These are phyloP conservation scores for Clitopilus hobsonii DNA, from an alignment of 768 basidiomycete genomes.

Conservation along the genomic window DNA sequence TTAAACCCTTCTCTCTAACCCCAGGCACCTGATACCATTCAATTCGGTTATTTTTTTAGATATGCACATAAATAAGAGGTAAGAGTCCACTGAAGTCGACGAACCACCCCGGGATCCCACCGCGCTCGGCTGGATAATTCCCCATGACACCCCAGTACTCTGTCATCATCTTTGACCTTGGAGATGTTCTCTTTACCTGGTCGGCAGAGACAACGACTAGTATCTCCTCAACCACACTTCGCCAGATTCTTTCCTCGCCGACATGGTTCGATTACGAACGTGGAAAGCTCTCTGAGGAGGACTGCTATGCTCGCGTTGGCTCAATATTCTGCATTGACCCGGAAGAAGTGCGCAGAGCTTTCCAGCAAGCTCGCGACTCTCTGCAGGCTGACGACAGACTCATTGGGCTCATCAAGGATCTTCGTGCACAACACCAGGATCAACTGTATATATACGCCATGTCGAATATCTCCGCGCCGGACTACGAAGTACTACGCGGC, in stretches of 20 bases:
- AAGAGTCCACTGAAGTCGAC: too few relatives aligned
- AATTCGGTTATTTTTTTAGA: not conserved
- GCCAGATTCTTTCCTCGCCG: conserved; percentile 35
- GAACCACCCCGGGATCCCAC: too few relatives aligned
- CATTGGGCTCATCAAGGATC: conserved; percentile 39
- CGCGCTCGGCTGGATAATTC: too few relatives aligned
- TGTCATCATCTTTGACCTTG: conserved; percentile 48
- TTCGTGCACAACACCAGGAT: conserved; percentile 31
- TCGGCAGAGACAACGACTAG: conserved; percentile 38
- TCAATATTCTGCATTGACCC: conserved; percentile 32
- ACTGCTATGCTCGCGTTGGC: conserved; percentile 37
- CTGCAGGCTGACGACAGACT: conserved; percentile 39
- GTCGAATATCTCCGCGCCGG: conserved; percentile 55
- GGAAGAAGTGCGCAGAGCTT: conserved; percentile 36
- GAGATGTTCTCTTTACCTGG: conserved; percentile 55
- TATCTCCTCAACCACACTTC: conserved; percentile 36
- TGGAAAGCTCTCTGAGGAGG: conserved; percentile 36
- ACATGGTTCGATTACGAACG: conserved; percentile 55
- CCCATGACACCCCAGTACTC: conserved; percentile 15
- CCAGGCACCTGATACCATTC: conserved; percentile 15
- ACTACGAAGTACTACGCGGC: conserved; percentile 40
- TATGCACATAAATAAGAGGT: not conserved
- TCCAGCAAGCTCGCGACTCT: conserved; percentile 44
- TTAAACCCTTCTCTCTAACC: conserved; percentile 7
- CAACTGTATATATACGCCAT: conserved; percentile 44